Base-by-base conservation (phyloP, 208 protist genomes). In the Leishmania arabica region DNA sequence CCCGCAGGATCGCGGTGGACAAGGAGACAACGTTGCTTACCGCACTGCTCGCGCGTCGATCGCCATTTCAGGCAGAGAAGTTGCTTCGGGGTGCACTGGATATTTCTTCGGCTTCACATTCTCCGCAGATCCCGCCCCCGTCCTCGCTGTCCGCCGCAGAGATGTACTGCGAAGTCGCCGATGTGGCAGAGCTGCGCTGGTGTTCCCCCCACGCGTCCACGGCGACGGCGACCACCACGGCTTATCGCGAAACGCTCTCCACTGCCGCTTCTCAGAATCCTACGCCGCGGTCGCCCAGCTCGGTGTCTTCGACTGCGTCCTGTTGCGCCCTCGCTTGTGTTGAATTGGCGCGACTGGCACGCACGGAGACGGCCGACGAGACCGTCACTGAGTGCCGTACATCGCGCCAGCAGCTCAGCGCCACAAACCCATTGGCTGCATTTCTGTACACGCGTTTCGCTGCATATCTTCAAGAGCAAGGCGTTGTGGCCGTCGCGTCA, bases 121-220 rank as follows among this genome's bases (percentile, higher is more conserved):
- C 51, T 8, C 72, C 15, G 34, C 34, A 27, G 24, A 42, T 17
- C 5, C 24, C 34, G 34, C 51, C 21, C 5, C 72, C 24, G 34
- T n/a, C 34, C n/a, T 62, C 40, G 37, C 74, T 45, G 74, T 0
- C 56, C 42, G 56, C 2, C 53, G 17, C 37, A 17, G 74, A 77
- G 53, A 64, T 65, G 54, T 79, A 60, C 68, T 86, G 82, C 74
- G 82, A 86, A 58, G 37, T 77, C 54, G 72, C 51, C 40, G 82
- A 86, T 51, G 71, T 86, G 2, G 77, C 82, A 37, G 82, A 86
- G 78, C 78, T 86, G 45, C 73, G 56, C 7, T 86, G 82, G 82
- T 75, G 53, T 24, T 51, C n/a, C n/a, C 9, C 69, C 37, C 40
- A 34, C 21, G 37, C 40, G 5, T 19, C 40, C 19, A 24, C 15